Conservation (phyloP, 371 early-diverging fungal genomes). For the Cokeromyces recurvatus region DNA sequence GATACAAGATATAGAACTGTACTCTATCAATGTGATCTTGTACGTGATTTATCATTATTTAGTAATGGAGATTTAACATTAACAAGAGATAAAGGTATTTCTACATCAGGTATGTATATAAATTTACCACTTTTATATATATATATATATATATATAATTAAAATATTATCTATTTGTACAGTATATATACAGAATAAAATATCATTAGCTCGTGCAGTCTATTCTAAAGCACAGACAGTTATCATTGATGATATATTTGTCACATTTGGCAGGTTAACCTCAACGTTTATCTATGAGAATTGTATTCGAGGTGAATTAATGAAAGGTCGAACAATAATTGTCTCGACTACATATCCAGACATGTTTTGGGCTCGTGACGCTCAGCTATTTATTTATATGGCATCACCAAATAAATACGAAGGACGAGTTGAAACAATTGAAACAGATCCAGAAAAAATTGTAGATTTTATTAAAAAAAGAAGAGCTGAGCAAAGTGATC, state of each 20-base stretch:
- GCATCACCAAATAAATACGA: background rate
- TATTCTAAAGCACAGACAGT: slow-evolving; percentile 63
- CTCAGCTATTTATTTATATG: slow-evolving; percentile 52
- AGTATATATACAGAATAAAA: slow-evolving; percentile 61
- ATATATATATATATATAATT: no score
- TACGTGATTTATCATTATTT: slow-evolving; percentile 73
- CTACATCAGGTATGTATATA: background rate
- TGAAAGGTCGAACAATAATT: slow-evolving; percentile 74
- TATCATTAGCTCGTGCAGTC: slow-evolving; percentile 72
- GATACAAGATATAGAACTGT: slow-evolving; percentile 62
- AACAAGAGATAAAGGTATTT: background rate
- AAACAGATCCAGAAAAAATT: slow-evolving; percentile 14
- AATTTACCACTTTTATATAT: no score
- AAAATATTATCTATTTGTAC: no score
- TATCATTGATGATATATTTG: slow-evolving; percentile 68
- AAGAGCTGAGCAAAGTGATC: no score
- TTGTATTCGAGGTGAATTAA: slow-evolving; percentile 60
- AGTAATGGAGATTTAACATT: slow-evolving; percentile 76
- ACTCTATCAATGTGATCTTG: slow-evolving; percentile 60
- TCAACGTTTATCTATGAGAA: slow-evolving; percentile 58
- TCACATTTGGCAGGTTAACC: slow-evolving; percentile 57
- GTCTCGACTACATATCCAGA: slow-evolving; percentile 71
- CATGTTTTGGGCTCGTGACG: slow-evolving; percentile 62
- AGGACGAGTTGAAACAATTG: background rate
- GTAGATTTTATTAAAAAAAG: slow-evolving; percentile 5